A percentile compares a stretch with the other conserved stretches of the same genome.
Evolutionary conservation across 2,329 filamentous ascomycete species (phyloP).

Genomic region (Teratosphaeria gauchensis): DNA sequence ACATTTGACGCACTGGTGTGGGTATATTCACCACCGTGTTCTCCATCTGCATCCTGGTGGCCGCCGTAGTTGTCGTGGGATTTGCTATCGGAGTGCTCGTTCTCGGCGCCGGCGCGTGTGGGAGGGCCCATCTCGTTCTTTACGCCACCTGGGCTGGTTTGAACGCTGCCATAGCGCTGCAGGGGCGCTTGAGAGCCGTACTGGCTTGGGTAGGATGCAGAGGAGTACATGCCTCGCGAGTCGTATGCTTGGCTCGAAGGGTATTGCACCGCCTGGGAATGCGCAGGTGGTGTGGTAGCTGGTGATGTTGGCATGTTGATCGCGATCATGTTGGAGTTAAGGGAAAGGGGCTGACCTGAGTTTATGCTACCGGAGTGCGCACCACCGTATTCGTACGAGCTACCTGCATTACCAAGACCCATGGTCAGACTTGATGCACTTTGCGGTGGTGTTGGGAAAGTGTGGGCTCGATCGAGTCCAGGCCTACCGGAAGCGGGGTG

Average conservation of each 20-base stretch:
- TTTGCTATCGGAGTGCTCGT: constrained; percentile 58
- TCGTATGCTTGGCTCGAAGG: constrained; percentile 65
- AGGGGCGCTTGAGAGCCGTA: constrained; percentile 60
- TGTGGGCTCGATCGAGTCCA: constrained; percentile 73
- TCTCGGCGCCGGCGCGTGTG: constrained; percentile 49
- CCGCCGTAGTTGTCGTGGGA: constrained; percentile 50
- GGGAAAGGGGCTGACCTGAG: constrained; percentile 63
- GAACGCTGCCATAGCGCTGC: constrained; percentile 53
- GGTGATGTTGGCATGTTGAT: constrained; percentile 87
- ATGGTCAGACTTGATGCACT: constrained; percentile 76
- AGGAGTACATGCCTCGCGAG: constrained; percentile 69
- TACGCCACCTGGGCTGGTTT: constrained; percentile 45
- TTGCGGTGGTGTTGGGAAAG: constrained; percentile 86
- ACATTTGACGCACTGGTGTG: constrained; percentile 67
- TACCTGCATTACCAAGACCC: constrained; percentile 62
- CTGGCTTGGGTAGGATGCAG: constrained; percentile 51
- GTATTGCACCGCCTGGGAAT: constrained; percentile 73
- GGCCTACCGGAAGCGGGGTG: constrained; percentile 55
- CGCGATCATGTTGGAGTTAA: constrained; percentile 62
- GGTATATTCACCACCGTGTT: constrained; percentile 65
- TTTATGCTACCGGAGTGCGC: constrained; percentile 34
- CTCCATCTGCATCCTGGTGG: constrained; percentile 25
- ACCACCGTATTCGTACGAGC: constrained; percentile 67
- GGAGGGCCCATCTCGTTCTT: constrained; percentile 88
- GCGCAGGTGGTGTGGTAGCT: constrained; percentile 70